These are phyloP conservation scores for Penicillium dipodomyicola DNA, from an alignment of 495 filamentous ascomycete genomes.

Conservation along the genomic window DNA sequence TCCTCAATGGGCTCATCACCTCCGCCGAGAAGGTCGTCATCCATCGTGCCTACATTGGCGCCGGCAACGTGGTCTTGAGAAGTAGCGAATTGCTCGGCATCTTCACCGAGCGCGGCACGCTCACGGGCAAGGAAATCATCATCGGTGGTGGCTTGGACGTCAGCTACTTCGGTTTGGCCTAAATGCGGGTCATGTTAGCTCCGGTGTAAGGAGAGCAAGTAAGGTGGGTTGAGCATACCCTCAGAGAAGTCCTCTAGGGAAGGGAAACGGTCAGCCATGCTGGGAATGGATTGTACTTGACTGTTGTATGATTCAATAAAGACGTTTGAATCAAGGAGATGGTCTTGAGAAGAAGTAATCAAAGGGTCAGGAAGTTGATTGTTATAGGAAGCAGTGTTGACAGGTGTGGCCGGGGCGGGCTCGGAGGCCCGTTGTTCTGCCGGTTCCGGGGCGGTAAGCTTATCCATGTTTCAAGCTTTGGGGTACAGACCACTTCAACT, in stretches of 20 bases:
- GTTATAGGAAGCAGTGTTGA: slow-evolving; percentile 21
- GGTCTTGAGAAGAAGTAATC: background rate
- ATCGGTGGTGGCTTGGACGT: slow-evolving; percentile 41
- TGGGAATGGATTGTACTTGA: slow-evolving; percentile 14
- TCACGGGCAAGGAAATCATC: slow-evolving; percentile 89
- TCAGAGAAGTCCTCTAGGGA: slow-evolving; percentile 94
- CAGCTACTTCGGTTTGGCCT: slow-evolving; percentile 60
- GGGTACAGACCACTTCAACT: slow-evolving; percentile 20
- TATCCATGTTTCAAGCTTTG: slow-evolving; percentile 17
- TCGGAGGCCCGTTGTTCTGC: slow-evolving; percentile 35
- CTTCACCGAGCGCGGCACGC: slow-evolving; percentile 82
- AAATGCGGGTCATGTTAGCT: slow-evolving; percentile 29
- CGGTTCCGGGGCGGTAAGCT: slow-evolving; percentile 34
- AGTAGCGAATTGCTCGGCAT: slow-evolving; percentile 86
- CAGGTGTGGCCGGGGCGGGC: slow-evolving; percentile 31
- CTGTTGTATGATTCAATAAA: slow-evolving; percentile 3
- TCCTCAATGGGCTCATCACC: slow-evolving; percentile 48
- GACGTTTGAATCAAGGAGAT: background rate
- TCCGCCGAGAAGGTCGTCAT: slow-evolving; percentile 68
- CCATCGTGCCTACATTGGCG: slow-evolving; percentile 52
- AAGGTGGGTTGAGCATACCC: slow-evolving; percentile 54
- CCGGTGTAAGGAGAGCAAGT: slow-evolving; percentile 15
- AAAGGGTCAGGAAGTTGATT: background rate
- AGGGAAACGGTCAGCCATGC: slow-evolving; percentile 95
- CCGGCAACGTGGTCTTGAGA: slow-evolving; percentile 63